Percentiles rank a stretch among this genome's conserved stretches.
Conservation (phyloP, 345 rosid genomes). For the Durio zibethinus region DNA sequence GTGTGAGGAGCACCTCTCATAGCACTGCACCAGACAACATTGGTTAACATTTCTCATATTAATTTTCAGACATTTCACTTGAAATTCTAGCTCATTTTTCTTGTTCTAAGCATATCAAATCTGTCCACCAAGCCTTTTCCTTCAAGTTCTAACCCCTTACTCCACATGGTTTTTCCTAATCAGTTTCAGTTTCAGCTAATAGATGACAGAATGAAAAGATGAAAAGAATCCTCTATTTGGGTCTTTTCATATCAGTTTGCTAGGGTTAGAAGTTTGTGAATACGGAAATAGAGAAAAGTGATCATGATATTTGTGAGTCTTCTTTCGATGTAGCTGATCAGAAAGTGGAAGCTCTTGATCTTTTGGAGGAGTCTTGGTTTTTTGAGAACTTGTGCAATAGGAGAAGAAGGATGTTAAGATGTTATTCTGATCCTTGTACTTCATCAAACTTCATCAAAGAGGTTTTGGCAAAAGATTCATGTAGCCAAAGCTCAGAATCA, state of each 20-base stretch:
- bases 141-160: neutral
- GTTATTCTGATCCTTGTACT: slow-evolving; percentile 65
- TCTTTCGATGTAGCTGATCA: slow-evolving; percentile 18
- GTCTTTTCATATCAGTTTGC: slow-evolving; percentile 13
- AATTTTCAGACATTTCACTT: neutral
- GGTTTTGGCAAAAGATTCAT: slow-evolving; percentile 24
- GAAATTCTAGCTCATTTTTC: neutral
- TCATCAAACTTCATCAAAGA: slow-evolving; percentile 29
- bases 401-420: slow-evolving; percentile 41
- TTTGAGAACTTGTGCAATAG: slow-evolving; percentile 42
- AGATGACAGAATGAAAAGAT: slow-evolving; percentile 4
- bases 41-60: too few species aligned
- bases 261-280: neutral
- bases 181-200: neutral
- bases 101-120: neutral
- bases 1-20: too few species aligned
- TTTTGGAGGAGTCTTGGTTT: slow-evolving; percentile 70
- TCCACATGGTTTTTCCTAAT: slow-evolving; percentile 5
- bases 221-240: slow-evolving; percentile 36
- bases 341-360: slow-evolving; percentile 39
- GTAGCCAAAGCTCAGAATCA: slow-evolving; percentile 15
- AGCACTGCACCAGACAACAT: too few species aligned
- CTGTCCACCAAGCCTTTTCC: neutral
- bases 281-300: slow-evolving; percentile 33
- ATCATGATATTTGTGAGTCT: slow-evolving; percentile 9